phyloP scores from a whole-genome alignment of 2,329 filamentous ascomycete species.

The Cadophora luteo-olivacea region DNA sequence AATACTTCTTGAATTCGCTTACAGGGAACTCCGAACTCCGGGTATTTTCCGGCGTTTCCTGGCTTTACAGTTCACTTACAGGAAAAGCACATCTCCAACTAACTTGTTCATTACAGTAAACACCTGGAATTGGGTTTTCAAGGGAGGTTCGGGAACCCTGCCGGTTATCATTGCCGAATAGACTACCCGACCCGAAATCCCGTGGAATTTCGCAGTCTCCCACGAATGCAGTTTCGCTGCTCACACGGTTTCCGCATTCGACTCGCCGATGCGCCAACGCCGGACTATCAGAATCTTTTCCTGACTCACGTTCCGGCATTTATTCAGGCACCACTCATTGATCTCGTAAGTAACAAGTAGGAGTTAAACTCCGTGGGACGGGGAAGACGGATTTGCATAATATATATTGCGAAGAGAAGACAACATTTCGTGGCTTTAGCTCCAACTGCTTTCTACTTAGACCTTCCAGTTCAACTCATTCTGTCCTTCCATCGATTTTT shows the following conservation, averaged over 20 bases:
- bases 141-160: background rate
- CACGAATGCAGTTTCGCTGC: background rate
- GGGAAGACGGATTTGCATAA: background rate
- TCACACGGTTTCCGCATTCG: background rate
- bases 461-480: background rate
- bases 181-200: background rate
- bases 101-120: too few relatives aligned
- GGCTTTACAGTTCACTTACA: too few relatives aligned
- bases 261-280: conserved; percentile 11
- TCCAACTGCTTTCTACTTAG: background rate
- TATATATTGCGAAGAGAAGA: background rate
- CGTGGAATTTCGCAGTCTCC: background rate
- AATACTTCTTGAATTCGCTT: background rate
- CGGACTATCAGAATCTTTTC: background rate
- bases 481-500: background rate
- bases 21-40: background rate
- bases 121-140: too few relatives aligned
- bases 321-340: background rate
- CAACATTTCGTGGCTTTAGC: background rate
- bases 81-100: too few relatives aligned
- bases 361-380: background rate
- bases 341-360: background rate
- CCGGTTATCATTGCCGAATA: background rate
- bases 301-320: background rate
- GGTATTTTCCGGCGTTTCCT: background rate